phyloP scores from a whole-genome alignment of 345 rosid genomes.

The Salix suchowensis region DNA sequence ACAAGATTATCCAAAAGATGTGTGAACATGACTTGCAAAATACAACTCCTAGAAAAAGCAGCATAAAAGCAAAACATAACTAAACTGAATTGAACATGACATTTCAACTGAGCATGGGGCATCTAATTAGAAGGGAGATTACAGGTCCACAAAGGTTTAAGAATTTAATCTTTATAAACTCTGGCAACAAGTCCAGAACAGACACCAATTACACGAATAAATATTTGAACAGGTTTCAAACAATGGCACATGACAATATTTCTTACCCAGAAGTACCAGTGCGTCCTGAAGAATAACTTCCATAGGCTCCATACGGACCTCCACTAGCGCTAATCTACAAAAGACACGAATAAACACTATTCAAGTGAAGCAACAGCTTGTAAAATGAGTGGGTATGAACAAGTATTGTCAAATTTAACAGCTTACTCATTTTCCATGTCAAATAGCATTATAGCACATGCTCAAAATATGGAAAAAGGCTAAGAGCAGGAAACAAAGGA shows the following conservation, averaged over 20 bases:
- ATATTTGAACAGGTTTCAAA: not conserved
- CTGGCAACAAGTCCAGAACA: not conserved
- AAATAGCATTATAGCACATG: not conserved
- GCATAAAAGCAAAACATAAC: too few species aligned
- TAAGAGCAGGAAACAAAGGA: not conserved
- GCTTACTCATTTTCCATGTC: not conserved
- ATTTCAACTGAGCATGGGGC: conserved; percentile 2
- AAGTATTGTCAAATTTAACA: not conserved
- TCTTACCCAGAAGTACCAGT: conserved; percentile 77
- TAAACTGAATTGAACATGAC: not conserved
- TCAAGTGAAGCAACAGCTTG: not conserved
- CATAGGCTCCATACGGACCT: conserved; percentile 77
- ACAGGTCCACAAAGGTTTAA: not conserved
- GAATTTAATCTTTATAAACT: not conserved
- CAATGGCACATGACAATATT: conserved; percentile 2
- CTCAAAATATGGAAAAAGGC: not conserved
- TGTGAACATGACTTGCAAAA: not conserved
- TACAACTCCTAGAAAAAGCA: not conserved
- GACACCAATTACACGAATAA: not conserved
- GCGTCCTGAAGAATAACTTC: conserved; percentile 80
- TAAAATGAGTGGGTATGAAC: not conserved
- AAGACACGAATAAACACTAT: conserved; percentile 15
- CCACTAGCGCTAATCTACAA: conserved; percentile 67
- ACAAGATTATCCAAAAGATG: not conserved
- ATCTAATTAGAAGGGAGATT: conserved; percentile 7